A percentile compares a stretch with the other conserved stretches of the same genome.
Conservation (phyloP, 1,284 basidiomycete species). For the Ustilago sp. region DNA sequence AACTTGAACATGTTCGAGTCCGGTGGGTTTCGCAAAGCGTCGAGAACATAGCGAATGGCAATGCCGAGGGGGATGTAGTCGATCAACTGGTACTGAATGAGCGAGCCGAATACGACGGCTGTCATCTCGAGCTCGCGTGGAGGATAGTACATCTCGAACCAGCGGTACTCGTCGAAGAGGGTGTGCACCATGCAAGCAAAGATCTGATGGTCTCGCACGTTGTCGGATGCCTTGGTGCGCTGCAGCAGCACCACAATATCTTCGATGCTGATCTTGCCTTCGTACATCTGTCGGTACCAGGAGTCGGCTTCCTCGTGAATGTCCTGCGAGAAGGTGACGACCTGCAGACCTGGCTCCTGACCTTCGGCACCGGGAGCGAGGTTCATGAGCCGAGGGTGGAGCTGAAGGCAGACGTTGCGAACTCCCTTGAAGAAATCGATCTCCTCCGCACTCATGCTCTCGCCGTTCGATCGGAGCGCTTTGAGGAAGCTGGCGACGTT, state of each 20-base stretch:
- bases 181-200: conserved; percentile 99
- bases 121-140: conserved; percentile 95
- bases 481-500: conserved; percentile 67
- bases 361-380: conserved; percentile 85
- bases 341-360: conserved; percentile 89
- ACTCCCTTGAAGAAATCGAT: conserved; percentile 90
- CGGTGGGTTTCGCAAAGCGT: conserved; percentile 81
- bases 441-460: conserved; percentile 75
- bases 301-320: conserved; percentile 87
- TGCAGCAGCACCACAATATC: conserved; percentile 90
- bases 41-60: conserved; percentile 95
- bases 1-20: conserved; percentile 96
- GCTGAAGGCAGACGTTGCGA: conserved; percentile 91
- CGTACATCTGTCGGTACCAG: conserved; percentile 99
- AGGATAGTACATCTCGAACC: conserved; percentile 93
- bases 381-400: conserved; percentile 96
- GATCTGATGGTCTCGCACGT: conserved; percentile 88
- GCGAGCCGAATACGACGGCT: conserved; percentile 92
- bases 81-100: conserved; percentile 93
- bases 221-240: conserved; percentile 84
- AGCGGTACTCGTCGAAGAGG: conserved; percentile 99
- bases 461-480: conserved; percentile 65
- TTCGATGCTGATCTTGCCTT: conserved; percentile 88
- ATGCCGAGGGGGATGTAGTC: conserved; percentile 96
- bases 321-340: conserved; percentile 87